Conservation (phyloP, 257 asterid genomes). For the Przewalskia tangutica region DNA sequence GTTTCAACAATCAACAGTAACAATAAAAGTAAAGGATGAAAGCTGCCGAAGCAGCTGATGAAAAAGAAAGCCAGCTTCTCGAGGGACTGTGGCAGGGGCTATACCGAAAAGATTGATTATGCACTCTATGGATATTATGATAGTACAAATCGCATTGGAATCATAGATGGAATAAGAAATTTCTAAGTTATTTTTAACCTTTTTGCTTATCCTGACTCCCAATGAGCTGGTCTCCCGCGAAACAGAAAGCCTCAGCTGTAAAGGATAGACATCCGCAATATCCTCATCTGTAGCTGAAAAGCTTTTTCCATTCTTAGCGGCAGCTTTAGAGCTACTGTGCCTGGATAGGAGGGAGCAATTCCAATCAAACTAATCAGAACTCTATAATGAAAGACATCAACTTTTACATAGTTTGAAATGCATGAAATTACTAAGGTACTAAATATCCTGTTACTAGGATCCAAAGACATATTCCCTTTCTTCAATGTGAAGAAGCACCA, state of each 20-base stretch:
- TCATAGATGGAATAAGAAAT: slow-evolving; percentile 4
- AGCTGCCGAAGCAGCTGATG: not conserved
- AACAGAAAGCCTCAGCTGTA: slow-evolving; percentile 78
- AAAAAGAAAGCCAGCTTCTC: not conserved
- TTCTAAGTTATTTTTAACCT: slow-evolving; percentile 34
- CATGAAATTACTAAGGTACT: not conserved
- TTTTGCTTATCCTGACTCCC: slow-evolving; percentile 81
- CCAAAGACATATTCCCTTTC: slow-evolving; percentile 1
- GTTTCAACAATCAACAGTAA: not conserved
- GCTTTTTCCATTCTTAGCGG: slow-evolving; percentile 44
- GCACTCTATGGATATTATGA: not conserved
- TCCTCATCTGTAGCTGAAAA: slow-evolving; percentile 62
- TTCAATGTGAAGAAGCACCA: not conserved
- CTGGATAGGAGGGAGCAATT: slow-evolving; percentile 28
- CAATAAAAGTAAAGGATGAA: not conserved
- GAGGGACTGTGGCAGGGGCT: too few species aligned
- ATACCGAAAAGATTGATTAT: not conserved
- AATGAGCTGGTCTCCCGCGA: slow-evolving; percentile 47
- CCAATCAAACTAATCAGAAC: not conserved
- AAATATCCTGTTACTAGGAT: not conserved
- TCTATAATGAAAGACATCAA: not conserved
- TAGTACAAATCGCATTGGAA: slow-evolving; percentile 6
- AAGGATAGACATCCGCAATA: slow-evolving; percentile 84
- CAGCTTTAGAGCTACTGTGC: slow-evolving; percentile 72
- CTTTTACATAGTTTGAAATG: not conserved